A percentile compares a stretch with the other conserved stretches of the same genome.
These are phyloP conservation scores for Trypanosoma brucei DNA, from an alignment of 208 protist genomes.

Conservation along the genomic window DNA sequence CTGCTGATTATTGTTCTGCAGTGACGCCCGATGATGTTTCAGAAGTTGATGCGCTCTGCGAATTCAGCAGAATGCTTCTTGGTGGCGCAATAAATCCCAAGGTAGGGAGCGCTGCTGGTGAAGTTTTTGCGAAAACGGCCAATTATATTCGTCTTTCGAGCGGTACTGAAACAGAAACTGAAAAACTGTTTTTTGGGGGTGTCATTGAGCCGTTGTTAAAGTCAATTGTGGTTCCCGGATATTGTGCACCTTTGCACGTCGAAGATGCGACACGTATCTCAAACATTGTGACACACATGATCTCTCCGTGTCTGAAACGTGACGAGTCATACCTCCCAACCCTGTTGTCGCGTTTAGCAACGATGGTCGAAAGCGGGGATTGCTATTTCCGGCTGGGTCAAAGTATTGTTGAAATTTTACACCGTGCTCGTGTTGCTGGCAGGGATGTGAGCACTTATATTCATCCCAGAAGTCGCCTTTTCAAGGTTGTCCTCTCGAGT, in stretches of 20 bases:
- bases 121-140: constrained; percentile 59
- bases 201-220: constrained; percentile 49
- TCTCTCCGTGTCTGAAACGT: constrained; percentile 61
- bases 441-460: constrained; percentile 57
- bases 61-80: constrained; percentile 52
- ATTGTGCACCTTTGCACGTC: constrained; percentile 43
- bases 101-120: constrained; percentile 71
- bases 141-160: constrained; percentile 15
- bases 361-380: background rate
- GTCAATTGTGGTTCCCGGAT: constrained; percentile 48
- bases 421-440: constrained; percentile 48
- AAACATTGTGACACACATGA: constrained; percentile 71
- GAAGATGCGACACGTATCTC: constrained; percentile 46
- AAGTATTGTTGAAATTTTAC: constrained; percentile 74
- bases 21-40: background rate
- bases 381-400: constrained; percentile 35
- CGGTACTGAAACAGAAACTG: background rate
- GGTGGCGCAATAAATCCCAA: constrained; percentile 73
- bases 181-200: constrained; percentile 28
- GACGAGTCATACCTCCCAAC: constrained; percentile 12
- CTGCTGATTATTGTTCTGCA: background rate
- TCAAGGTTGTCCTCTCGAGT: constrained; percentile 36
- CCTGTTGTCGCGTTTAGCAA: constrained; percentile 8
- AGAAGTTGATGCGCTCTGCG: constrained; percentile 23
- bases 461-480: constrained; percentile 25